Evolutionary conservation across 257 asterid species (phyloP), one percentile per base, ranked within the genome.

Genomic region (Solanum verrucosum): DNA sequence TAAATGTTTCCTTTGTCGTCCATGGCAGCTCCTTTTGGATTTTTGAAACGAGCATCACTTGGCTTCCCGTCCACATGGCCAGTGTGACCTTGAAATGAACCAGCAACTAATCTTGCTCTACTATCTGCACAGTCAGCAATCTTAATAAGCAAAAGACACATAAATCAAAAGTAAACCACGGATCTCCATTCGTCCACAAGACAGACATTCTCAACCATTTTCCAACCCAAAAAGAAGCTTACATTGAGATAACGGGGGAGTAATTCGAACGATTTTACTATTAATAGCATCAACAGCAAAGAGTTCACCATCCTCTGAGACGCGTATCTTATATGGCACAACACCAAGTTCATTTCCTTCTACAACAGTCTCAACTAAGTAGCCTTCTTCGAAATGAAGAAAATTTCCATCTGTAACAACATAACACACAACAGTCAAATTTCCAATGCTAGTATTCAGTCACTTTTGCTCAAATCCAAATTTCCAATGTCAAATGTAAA

Each of bases 11-110:
- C 99, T 91, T 93, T 95, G 85, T 97, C 99, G 82, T 97, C 99
- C 96, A 96, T 91, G 44, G 99, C 87, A 68, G 96, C 94, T 81
- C 99, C 99, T 91, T 92, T 96, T 5, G 99, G 99, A 88, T 93
- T 95, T 90, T 93, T 91, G 77, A 97, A 96, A 83, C 98, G 98
- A 88, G 99, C 99, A 92, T 97, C 99, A 13, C 87, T 96, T 27
- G 99, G 98, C 90, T 97, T 97, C 87, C 99, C 99, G 91, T 97
- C 99, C 87, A 97, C 99, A 88, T 96, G 98, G 73, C 99, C 99
- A 4, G 94, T 91, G 87, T 89, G 94, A 77, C 99, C 99, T 92
- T 96, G 98, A 92, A 96, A 97, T 63, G 99, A 97, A 71, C 99
- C 99, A 13, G 99, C 99, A 88, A 97, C 96, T 93, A 96, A 91